Evolutionary conservation across 2,329 filamentous ascomycete species (phyloP).

Genomic region (Biscogniauxia marginata): DNA sequence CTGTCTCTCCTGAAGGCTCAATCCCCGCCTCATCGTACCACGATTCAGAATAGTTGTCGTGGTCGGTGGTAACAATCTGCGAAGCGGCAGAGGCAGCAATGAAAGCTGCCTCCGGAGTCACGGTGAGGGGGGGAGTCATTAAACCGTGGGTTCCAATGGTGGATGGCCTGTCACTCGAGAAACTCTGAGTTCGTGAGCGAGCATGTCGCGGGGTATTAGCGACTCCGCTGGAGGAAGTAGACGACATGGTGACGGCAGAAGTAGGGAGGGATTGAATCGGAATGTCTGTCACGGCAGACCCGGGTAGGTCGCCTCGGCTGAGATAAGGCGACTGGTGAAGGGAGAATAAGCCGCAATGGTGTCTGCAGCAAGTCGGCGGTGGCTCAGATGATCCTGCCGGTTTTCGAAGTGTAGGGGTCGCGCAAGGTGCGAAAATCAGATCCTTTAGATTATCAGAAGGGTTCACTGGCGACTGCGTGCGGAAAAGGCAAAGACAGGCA

Average conservation of each 20-base stretch:
- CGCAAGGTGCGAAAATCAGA: conserved; percentile 16
- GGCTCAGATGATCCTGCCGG: conserved; percentile 13
- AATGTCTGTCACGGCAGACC: conserved; percentile 27
- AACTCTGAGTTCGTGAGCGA: conserved; percentile 57
- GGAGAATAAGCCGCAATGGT: conserved; percentile 19
- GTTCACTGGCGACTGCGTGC: conserved; percentile 16
- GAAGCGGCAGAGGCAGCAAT: conserved; percentile 86
- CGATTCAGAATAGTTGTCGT: conserved; percentile 70
- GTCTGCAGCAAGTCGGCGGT: conserved; percentile 17
- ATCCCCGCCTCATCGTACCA: conserved; percentile 69
- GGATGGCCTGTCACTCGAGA: conserved; percentile 71
- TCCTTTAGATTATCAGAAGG: conserved; percentile 18
- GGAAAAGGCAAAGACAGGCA: conserved; percentile 21
- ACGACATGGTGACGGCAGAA: conserved; percentile 25
- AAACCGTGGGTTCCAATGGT: conserved; percentile 52
- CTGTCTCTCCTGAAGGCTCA: conserved; percentile 64
- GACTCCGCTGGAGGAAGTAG: conserved; percentile 15
- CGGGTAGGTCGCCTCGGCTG: conserved; percentile 24
- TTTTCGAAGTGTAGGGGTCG: conserved; percentile 13
- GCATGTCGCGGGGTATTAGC: conserved; percentile 19
- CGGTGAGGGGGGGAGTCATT: conserved; percentile 63
- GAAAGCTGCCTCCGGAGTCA: conserved; percentile 79
- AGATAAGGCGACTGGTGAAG: conserved; percentile 22
- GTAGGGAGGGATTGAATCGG: conserved; percentile 19
- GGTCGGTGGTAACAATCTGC: conserved; percentile 86